Percentiles rank a stretch among this genome's conserved stretches.
Conservation (phyloP, 2,329 filamentous ascomycete genomes). For the Lecanicillium sp. region DNA sequence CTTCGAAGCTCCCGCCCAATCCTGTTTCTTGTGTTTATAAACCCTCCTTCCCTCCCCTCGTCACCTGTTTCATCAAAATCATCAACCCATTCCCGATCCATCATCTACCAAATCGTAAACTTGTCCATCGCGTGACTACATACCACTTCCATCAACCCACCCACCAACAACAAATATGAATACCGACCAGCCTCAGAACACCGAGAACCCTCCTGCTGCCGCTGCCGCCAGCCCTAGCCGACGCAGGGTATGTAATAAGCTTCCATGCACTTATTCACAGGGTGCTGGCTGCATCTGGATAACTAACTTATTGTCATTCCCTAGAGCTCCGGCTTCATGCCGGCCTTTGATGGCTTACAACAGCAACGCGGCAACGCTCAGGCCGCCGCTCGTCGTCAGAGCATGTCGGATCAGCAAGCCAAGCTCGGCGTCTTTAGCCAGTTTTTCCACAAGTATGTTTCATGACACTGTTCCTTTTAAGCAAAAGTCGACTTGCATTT, state of each 20-base stretch:
- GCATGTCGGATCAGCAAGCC: conserved; percentile 44
- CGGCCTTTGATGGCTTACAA: conserved; percentile 41
- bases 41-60: too few relatives aligned
- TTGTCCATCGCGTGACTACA: too few relatives aligned
- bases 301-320: neutral
- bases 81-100: too few relatives aligned
- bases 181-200: neutral
- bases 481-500: neutral
- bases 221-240: conserved; percentile 1
- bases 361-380: conserved; percentile 39
- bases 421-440: conserved; percentile 41
- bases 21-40: too few relatives aligned
- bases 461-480: neutral
- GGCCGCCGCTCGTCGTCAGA: conserved; percentile 41
- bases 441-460: conserved; percentile 48
- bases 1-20: too few relatives aligned
- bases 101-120: too few relatives aligned
- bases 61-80: too few relatives aligned
- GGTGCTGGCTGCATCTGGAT: too few relatives aligned
- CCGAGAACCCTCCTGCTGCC: conserved; percentile 2
- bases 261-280: too few relatives aligned
- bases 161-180: too few relatives aligned
- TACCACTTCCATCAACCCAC: too few relatives aligned
- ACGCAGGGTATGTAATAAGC: conserved; percentile 1
- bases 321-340: conserved; percentile 38